Evolutionary conservation across 2,329 filamentous ascomycete species (phyloP).

Genomic region (Ophiostoma novo-ulmi): DNA sequence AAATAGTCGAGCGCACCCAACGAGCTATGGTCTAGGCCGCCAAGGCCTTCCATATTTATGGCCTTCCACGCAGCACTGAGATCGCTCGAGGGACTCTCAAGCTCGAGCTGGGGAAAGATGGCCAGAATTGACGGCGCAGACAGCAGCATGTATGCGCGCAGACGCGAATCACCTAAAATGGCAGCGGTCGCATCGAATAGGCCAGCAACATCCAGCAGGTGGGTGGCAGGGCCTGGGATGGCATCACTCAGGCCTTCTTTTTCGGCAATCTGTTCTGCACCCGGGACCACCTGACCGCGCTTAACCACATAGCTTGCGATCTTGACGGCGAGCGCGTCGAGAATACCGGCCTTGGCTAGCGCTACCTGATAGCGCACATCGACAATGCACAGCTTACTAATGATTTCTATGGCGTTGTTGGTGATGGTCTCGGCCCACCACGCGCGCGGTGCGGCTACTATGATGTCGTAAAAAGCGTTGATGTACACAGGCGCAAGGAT

Average conservation of each 20-base stretch:
- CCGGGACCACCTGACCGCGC: slow-evolving; percentile 63
- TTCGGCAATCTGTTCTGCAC: slow-evolving; percentile 52
- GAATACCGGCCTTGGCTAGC: slow-evolving; percentile 66
- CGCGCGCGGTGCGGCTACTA: slow-evolving; percentile 50
- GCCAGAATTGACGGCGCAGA: slow-evolving; percentile 64
- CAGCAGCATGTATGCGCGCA: slow-evolving; percentile 65
- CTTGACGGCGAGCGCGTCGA: slow-evolving; percentile 72
- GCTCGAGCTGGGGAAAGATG: slow-evolving; percentile 59
- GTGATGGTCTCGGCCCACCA: slow-evolving; percentile 53
- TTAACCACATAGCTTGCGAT: slow-evolving; percentile 66
- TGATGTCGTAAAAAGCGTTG: slow-evolving; percentile 58
- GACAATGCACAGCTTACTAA: slow-evolving; percentile 54
- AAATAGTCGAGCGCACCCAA: slow-evolving; percentile 60
- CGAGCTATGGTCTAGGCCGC: slow-evolving; percentile 40
- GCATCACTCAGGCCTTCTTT: slow-evolving; percentile 51
- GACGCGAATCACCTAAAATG: slow-evolving; percentile 74
- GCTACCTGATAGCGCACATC: slow-evolving; percentile 64
- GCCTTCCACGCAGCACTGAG: slow-evolving; percentile 48
- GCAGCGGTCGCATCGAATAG: slow-evolving; percentile 72
- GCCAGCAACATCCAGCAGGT: slow-evolving; percentile 56
- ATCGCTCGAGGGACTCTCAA: slow-evolving; percentile 44
- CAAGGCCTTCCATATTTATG: slow-evolving; percentile 49
- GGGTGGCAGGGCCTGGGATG: slow-evolving; percentile 58
- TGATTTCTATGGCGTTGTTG: slow-evolving; percentile 42
- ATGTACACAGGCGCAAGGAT: slow-evolving; percentile 61